A percentile compares a stretch with the other conserved stretches of the same genome.
These are phyloP conservation scores for Aureobasidium lini DNA, from an alignment of 2,329 filamentous ascomycete species.

Conservation along the genomic window DNA sequence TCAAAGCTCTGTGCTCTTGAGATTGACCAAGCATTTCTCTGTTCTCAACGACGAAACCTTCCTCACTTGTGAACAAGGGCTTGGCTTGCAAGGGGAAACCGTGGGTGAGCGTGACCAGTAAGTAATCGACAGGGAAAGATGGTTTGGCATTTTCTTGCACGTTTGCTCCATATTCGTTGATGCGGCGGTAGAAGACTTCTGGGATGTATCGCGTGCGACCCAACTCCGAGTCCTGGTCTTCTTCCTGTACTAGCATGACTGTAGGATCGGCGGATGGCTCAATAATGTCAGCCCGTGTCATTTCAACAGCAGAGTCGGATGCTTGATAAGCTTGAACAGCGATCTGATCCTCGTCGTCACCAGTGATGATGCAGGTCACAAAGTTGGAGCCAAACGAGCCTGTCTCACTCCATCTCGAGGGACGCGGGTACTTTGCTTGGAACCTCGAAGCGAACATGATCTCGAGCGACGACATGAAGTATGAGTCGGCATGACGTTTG, in stretches of 20 bases:
- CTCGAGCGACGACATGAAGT: constrained; percentile 87
- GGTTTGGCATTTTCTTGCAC: constrained; percentile 97
- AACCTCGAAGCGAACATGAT: constrained; percentile 81
- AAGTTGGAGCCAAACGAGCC: constrained; percentile 93
- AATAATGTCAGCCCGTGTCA: constrained; percentile 90
- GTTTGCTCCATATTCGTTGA: constrained; percentile 94
- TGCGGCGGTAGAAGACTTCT: constrained; percentile 89
- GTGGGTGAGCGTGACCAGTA: constrained; percentile 91
- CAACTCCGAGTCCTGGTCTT: constrained; percentile 73
- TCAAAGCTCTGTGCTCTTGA: constrained; percentile 66
- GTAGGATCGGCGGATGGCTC: constrained; percentile 90
- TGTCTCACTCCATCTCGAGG: constrained; percentile 95
- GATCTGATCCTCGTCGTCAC: constrained; percentile 82
- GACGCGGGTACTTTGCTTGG: constrained; percentile 80
- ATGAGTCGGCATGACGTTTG: constrained; percentile 92
- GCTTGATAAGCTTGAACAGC: constrained; percentile 87
- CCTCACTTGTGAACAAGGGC: constrained; percentile 60
- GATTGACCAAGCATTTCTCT: constrained; percentile 77
- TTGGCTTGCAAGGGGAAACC: constrained; percentile 80
- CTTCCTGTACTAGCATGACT: constrained; percentile 89
- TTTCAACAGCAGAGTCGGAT: constrained; percentile 91
- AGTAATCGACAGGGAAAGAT: constrained; percentile 90
- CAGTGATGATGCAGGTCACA: constrained; percentile 92
- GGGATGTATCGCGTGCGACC: constrained; percentile 79
- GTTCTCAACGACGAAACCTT: constrained; percentile 84